These are phyloP conservation scores for Diplocarpon rosae DNA, from an alignment of 2,329 filamentous ascomycete genomes.

Conservation along the genomic window DNA sequence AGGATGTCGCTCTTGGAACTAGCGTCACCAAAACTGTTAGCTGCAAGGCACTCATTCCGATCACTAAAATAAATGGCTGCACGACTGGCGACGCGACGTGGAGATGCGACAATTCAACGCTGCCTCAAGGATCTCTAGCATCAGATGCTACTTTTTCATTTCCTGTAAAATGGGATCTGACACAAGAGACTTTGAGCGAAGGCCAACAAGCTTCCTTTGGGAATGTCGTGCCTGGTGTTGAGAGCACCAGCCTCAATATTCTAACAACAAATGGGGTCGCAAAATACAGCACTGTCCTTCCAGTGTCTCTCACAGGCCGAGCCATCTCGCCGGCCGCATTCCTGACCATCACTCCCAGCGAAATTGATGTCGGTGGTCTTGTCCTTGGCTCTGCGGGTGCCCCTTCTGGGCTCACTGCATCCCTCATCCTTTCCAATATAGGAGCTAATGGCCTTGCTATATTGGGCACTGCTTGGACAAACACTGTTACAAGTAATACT, in stretches of 20 bases:
- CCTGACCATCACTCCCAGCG: slow-evolving; percentile 28
- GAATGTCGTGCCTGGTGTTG: slow-evolving; percentile 28
- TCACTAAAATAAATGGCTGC: slow-evolving; percentile 30
- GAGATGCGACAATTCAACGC: slow-evolving; percentile 28
- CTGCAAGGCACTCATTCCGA: slow-evolving; percentile 31
- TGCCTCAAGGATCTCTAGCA: slow-evolving; percentile 29
- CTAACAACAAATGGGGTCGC: slow-evolving; percentile 29
- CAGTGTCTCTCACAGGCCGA: slow-evolving; percentile 30
- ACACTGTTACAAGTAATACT: slow-evolving; percentile 15
- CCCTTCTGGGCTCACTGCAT: slow-evolving; percentile 22
- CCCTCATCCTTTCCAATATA: slow-evolving; percentile 30
- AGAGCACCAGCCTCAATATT: slow-evolving; percentile 30
- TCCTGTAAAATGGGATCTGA: slow-evolving; percentile 31
- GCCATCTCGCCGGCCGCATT: slow-evolving; percentile 30
- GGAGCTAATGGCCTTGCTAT: slow-evolving; percentile 30
- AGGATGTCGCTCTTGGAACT: slow-evolving; percentile 28
- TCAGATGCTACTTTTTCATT: slow-evolving; percentile 31
- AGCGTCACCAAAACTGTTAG: slow-evolving; percentile 26
- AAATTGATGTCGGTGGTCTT: slow-evolving; percentile 32
- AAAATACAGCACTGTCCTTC: slow-evolving; percentile 29
- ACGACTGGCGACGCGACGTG: slow-evolving; percentile 29
- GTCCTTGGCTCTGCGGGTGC: slow-evolving; percentile 27
- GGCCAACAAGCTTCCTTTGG: slow-evolving; percentile 20
- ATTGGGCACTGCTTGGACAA: slow-evolving; percentile 28
- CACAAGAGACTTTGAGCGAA: slow-evolving; percentile 18